Evolutionary conservation across 2,329 filamentous ascomycete species (phyloP).

Genomic region (Colletotrichum sublineola): DNA sequence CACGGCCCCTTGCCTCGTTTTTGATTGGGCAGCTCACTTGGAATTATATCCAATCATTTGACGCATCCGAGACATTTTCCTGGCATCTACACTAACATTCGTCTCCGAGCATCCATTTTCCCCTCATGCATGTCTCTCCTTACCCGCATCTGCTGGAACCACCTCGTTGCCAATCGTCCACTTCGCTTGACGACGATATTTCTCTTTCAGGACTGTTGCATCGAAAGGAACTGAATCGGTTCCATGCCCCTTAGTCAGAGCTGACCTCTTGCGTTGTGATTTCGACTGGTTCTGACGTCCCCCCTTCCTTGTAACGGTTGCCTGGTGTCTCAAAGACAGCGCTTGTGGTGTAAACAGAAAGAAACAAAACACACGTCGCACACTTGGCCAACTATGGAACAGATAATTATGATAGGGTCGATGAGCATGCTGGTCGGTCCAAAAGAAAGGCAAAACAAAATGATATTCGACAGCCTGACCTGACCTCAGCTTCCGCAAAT

Average conservation of each 20-base stretch:
- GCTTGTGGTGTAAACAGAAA: background rate
- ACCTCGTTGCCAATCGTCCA: constrained; percentile 31
- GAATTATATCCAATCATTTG: constrained; percentile 40
- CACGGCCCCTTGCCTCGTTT: constrained; percentile 44
- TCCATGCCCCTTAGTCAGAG: constrained; percentile 29
- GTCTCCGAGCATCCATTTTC: constrained; percentile 32
- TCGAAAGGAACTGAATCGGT: constrained; percentile 21
- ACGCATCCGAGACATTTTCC: constrained; percentile 35
- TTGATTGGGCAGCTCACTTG: constrained; percentile 30
- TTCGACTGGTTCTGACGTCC: constrained; percentile 1
- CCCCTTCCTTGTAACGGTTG: constrained; percentile 11
- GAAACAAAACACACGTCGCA: constrained; percentile 7
- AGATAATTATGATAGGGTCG: constrained; percentile 7
- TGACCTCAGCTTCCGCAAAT: background rate
- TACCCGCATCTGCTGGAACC: constrained; percentile 46
- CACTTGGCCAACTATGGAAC: constrained; percentile 4
- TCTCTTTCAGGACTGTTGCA: constrained; percentile 19
- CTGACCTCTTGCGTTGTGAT: constrained; percentile 26
- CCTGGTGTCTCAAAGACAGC: constrained; percentile 8
- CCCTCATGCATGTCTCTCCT: constrained; percentile 50
- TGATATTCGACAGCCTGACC: constrained; percentile 12
- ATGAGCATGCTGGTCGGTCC: constrained; percentile 5
- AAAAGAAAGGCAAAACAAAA: constrained; percentile 13
- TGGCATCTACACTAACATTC: constrained; percentile 9
- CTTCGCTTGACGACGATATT: constrained; percentile 29